phyloP scores from a whole-genome alignment of 169 alveolate species.

The Babesia bigemina region DNA sequence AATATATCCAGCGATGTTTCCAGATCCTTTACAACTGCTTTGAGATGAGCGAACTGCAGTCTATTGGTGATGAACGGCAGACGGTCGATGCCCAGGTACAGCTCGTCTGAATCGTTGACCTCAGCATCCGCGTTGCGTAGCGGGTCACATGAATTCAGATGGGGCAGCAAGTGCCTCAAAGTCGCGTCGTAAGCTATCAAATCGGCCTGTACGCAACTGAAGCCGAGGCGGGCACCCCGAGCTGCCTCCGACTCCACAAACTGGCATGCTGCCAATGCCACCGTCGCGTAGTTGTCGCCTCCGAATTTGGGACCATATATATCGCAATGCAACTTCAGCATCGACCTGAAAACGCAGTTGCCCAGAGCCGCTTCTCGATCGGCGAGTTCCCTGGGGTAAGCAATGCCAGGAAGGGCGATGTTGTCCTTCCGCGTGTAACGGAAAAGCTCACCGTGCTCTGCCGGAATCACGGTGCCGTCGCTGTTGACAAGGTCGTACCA shows the following conservation, averaged over 20 bases:
- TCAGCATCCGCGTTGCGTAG: constrained; percentile 10
- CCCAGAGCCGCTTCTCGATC: constrained; percentile 39
- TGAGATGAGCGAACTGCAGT: background rate
- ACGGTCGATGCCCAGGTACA: constrained; percentile 1
- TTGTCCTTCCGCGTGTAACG: constrained; percentile 3
- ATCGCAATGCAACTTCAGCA: constrained; percentile 63
- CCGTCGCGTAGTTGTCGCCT: constrained; percentile 23
- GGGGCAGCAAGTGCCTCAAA: constrained; percentile 6
- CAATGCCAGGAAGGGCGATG: constrained; percentile 48
- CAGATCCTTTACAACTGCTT: constrained; percentile 6
- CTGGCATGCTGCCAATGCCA: constrained; percentile 25
- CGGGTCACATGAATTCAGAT: constrained; percentile 3
- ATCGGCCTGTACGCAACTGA: constrained; percentile 49
- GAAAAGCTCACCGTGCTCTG: constrained; percentile 21
- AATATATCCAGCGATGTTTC: constrained; percentile 25
- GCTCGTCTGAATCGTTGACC: constrained; percentile 7
- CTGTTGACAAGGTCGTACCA: constrained; percentile 27
- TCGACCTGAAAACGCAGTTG: constrained; percentile 58
- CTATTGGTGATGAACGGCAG: constrained; percentile 17
- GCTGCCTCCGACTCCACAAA: constrained; percentile 56
- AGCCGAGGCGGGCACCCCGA: constrained; percentile 10
- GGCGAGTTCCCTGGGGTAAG: constrained; percentile 45
- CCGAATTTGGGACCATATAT: constrained; percentile 29
- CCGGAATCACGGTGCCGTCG: constrained; percentile 4
- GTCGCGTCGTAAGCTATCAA: background rate